Conservation (phyloP, 2,329 filamentous ascomycete genomes). For the Rasamsonia emersonii region DNA sequence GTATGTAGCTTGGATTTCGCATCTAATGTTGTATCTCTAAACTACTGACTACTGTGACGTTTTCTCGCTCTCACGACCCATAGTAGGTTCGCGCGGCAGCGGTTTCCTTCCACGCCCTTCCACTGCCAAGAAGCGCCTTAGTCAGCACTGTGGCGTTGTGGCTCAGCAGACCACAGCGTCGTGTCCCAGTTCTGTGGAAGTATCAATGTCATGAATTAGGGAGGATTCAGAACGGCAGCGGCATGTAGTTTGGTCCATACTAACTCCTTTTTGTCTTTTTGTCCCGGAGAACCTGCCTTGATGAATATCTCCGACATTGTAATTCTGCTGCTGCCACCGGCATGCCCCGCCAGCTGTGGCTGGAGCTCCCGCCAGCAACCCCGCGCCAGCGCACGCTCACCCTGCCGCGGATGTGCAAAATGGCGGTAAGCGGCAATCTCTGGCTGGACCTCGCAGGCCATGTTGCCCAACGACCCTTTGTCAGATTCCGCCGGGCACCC, state of each 20-base stretch:
- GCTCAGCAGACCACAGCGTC: too few relatives aligned
- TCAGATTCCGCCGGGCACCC: too few relatives aligned
- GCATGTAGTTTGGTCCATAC: too few relatives aligned
- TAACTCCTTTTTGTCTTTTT: too few relatives aligned
- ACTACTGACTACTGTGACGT: conserved; percentile 1
- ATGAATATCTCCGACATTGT: background rate
- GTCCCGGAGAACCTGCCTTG: too few relatives aligned
- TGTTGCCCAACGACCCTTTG: background rate
- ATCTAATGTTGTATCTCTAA: too few relatives aligned
- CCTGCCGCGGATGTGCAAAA: conserved; percentile 15
- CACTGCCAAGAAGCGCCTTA: background rate
- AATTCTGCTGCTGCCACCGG: background rate
- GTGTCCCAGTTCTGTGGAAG: too few relatives aligned
- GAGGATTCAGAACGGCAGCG: too few relatives aligned
- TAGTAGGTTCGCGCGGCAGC: conserved; percentile 7
- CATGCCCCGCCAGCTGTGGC: conserved; percentile 7
- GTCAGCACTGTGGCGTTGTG: background rate
- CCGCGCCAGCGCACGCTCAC: conserved; percentile 11
- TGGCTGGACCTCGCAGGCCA: conserved; percentile 3
- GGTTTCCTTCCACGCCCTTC: conserved; percentile 8
- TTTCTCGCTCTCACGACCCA: background rate
- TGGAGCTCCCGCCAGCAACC: conserved; percentile 2
- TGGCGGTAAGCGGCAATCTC: conserved; percentile 5
- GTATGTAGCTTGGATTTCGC: too few relatives aligned
- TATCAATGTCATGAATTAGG: too few relatives aligned